Base-by-base conservation (phyloP, 305 asterid genomes). In the Plantago rigida region DNA sequence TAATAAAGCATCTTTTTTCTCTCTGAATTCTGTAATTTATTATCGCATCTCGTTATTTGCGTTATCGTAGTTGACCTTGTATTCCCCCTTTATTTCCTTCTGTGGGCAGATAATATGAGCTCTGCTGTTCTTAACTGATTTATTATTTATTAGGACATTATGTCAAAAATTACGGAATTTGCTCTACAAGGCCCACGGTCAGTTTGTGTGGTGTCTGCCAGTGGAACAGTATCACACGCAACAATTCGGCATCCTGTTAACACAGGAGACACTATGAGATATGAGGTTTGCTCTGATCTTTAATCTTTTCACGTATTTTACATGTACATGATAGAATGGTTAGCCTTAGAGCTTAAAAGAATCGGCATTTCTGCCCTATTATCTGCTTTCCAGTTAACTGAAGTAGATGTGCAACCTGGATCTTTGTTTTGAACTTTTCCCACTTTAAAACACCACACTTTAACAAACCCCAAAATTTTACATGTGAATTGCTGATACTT, bases 121-220 rank as follows among this genome's bases (percentile, higher is more conserved):
- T 7, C 26, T 22, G n/a, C 8, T 56, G 62, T 29, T 64, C 66
- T 61, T 74, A 66, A 70, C 64, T 59, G 62, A 10, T 70, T 53
- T 49, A 42, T 57, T 65, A 56, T 26, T 62, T 50, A 0, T 10
- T 81, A 90, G 97, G 96, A 90, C 74, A 85, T 90, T 60, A 73
- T 86, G 0, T 71, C 68, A 69, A 90, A 84, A 81, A 81, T 90
- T 44, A 78, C 82, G 71, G 81, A 87, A 54, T 83, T 90, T 54
- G 81, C 87, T 45, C 88, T 71, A 53, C 89, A 82, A 68, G 97
- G 97, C 26, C 96, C 96, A 1, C 83, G 96, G 41, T 80, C 90
- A 56, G 76, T 90, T 48, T 90, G 94, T 73, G 72, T 90, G 28
- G 71, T 90, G 60, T 90, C 94, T 34, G 95, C 86, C 51, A 78